Base-by-base conservation (phyloP, 2,329 filamentous ascomycete genomes). In the Trematosphaeria pertusa region DNA sequence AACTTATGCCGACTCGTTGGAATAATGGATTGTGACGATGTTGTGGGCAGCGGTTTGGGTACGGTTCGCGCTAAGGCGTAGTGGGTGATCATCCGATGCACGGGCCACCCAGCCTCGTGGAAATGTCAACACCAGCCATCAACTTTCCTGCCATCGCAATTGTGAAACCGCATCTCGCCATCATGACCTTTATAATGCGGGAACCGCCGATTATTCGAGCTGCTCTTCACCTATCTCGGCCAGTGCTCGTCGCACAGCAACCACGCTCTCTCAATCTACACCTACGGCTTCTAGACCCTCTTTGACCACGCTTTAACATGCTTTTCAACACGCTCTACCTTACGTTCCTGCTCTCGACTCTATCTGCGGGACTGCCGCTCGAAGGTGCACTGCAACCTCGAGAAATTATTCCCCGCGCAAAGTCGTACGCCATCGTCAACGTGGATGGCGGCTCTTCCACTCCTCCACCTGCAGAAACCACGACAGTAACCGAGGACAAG, bases 361-460 rank as follows among this genome's bases (percentile, higher is more conserved):
- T 70, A 12, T 48, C 43, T 19, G 48, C 43, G 41, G 62, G 48
- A n/a, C 47, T 64, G 21, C 69, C 69, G 2, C 49, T 72, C 14
- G 61, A 68, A 11, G 46, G 33, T 26, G 47, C 51, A 38, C 21
- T 33, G 4, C 50, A 53, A 30, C 46, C 48, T 20, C 50, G 43
- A 20, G 31, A 59, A 12, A 17, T 64, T 21, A 54, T 46, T 20
- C 55, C 56, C 19, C 64, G 66, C 10, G 54, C 58, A 22, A 72
- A 67, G 46, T 67, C 62, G 22, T 73, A 73, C 43, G 60, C 65
- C 3, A 59, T 73, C n/a, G 67, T 73, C 53, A 73, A 73, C 40
- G 71, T 73, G 17, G 71, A 71, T 33, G 71, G 71, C 21, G 70
- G 70, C 18, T 57, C 64, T 10, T 53, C 63, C 4, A 61, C 60